phyloP scores from a whole-genome alignment of 208 protist genomes.

The Entamoeba invadens region DNA sequence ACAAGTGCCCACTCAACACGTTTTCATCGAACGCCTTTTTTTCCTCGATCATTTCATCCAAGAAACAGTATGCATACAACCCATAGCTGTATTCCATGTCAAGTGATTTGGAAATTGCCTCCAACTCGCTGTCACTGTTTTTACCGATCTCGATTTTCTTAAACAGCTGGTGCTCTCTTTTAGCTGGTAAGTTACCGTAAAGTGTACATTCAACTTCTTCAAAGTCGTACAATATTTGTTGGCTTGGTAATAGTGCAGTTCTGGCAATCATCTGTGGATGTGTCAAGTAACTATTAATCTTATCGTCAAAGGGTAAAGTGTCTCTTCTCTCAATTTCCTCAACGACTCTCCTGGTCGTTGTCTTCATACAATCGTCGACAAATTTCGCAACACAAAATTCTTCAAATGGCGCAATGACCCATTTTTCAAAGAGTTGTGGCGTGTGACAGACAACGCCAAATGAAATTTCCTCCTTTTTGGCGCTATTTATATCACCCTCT shows the following conservation, averaged over 20 bases:
- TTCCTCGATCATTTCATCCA: not conserved
- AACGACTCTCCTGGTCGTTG: not conserved
- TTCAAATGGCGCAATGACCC: not conserved
- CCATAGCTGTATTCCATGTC: not conserved
- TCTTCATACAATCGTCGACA: not conserved
- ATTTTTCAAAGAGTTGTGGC: not conserved
- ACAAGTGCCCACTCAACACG: not conserved
- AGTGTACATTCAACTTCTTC: not conserved
- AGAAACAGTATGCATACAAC: not conserved
- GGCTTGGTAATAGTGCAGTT: not conserved
- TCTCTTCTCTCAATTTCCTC: not conserved
- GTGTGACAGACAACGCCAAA: not conserved
- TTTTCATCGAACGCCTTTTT: not conserved
- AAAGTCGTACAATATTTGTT: not conserved
- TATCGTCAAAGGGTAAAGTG: not conserved
- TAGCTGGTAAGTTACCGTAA: not conserved
- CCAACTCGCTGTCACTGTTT: not conserved
- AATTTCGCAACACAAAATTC: not conserved
- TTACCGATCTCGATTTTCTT: not conserved
- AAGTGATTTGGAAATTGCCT: not conserved
- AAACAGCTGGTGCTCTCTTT: not conserved
- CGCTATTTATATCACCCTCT: not conserved
- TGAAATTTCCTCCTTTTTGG: not conserved
- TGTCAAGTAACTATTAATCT: not conserved
- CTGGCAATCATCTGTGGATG: not conserved